A percentile compares a stretch with the other conserved stretches of the same genome.
Evolutionary conservation across 2,329 filamentous ascomycete genomes (phyloP).

Genomic region (Eurotiales sp.): DNA sequence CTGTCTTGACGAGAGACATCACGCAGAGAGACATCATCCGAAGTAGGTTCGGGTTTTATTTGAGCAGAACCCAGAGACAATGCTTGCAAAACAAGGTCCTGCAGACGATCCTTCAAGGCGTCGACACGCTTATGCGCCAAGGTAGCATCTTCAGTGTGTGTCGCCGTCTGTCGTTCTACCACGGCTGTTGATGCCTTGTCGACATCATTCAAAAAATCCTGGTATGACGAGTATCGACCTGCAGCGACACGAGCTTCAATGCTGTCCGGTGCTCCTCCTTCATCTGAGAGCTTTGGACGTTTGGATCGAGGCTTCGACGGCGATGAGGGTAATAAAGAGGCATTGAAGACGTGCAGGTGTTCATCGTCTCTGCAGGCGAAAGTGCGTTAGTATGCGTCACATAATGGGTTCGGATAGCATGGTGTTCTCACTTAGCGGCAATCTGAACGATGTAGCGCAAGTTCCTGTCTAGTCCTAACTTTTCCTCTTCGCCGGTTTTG

Average conservation of each 20-base stretch:
- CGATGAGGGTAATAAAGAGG: slow-evolving; percentile 32
- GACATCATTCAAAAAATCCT: slow-evolving; percentile 41
- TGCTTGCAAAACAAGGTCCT: slow-evolving; percentile 62
- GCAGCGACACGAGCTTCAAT: slow-evolving; percentile 37
- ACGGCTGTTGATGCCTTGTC: slow-evolving; percentile 36
- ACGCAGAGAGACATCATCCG: slow-evolving; percentile 26
- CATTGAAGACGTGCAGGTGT: slow-evolving; percentile 42
- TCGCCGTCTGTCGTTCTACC: slow-evolving; percentile 31
- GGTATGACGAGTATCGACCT: slow-evolving; percentile 37
- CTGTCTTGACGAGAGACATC: slow-evolving; percentile 41
- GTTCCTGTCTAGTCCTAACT: slow-evolving; percentile 32
- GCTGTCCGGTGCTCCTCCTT: slow-evolving; percentile 30
- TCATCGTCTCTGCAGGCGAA: slow-evolving; percentile 37
- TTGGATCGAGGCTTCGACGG: slow-evolving; percentile 40
- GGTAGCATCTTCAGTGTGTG: slow-evolving; percentile 25
- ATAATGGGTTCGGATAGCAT: not conserved
- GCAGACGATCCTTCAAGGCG: slow-evolving; percentile 60
- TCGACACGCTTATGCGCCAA: slow-evolving; percentile 44
- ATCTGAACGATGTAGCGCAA: slow-evolving; percentile 15
- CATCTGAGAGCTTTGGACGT: slow-evolving; percentile 38
- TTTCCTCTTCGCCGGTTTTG: slow-evolving; percentile 26
- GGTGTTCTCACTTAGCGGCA: slow-evolving; percentile 9
- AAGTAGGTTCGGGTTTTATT: slow-evolving; percentile 32
- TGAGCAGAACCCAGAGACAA: slow-evolving; percentile 44
- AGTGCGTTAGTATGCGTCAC: slow-evolving; percentile 16